Conservation (phyloP, 1,284 basidiomycete genomes). For the Malassezia vespertilionis region DNA sequence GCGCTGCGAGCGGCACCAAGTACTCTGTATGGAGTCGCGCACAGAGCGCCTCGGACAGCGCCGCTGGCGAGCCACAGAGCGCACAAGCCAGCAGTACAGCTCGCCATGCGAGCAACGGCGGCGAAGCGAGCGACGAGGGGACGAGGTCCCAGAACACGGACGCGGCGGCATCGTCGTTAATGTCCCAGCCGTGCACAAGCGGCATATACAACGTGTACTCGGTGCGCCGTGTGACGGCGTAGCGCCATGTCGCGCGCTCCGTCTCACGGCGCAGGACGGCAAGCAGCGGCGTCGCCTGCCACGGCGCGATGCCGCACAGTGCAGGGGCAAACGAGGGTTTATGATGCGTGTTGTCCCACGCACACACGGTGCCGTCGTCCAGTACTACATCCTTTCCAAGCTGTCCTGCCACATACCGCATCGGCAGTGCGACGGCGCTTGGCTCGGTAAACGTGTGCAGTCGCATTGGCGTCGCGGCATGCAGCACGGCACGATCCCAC, state of each 20-base stretch:
- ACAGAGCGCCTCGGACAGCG: too few species aligned
- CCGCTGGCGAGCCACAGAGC: background rate
- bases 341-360: background rate
- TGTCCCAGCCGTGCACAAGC: background rate
- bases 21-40: background rate
- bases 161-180: background rate
- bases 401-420: background rate
- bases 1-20: background rate
- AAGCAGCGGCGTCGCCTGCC: background rate
- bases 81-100: background rate
- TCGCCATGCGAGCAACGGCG: constrained; percentile 9
- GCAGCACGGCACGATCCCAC: background rate
- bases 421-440: background rate
- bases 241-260: constrained; percentile 13
- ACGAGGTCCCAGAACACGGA: background rate
- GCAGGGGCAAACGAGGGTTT: background rate
- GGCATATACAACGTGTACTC: constrained; percentile 5
- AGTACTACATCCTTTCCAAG: background rate
- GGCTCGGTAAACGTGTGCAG: background rate
- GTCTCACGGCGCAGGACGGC: constrained; percentile 2
- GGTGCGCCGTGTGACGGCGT: constrained; percentile 9
- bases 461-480: constrained; percentile 2
- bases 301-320: constrained; percentile 10
- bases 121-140: background rate
- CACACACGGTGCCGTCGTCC: background rate